Evolutionary conservation across 148 eudicot species (phyloP).

Genomic region (Spergularia marina): DNA sequence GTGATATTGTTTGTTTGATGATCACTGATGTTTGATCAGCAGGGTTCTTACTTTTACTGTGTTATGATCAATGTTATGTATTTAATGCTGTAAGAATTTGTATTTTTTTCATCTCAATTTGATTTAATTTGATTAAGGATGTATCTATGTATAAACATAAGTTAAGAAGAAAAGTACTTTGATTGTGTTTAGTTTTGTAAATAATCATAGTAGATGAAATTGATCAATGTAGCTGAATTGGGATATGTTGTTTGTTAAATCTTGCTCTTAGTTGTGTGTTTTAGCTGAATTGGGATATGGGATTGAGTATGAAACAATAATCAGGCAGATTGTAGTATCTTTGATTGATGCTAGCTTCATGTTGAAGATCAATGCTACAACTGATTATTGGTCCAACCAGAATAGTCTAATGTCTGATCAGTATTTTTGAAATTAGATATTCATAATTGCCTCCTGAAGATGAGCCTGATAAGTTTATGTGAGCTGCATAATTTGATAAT

Average conservation of each 20-base stretch:
- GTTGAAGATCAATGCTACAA: slow-evolving; percentile 14
- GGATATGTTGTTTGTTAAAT: slow-evolving; percentile 13
- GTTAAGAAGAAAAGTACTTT: not conserved
- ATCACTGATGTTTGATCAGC: slow-evolving; percentile 3
- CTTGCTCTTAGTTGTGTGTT: too few relatives aligned
- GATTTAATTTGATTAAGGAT: not conserved
- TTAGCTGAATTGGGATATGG: slow-evolving; percentile 15
- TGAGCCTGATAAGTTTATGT: too few relatives aligned
- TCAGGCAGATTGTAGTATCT: slow-evolving; percentile 13
- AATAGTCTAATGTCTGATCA: not conserved
- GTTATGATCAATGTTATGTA: not conserved
- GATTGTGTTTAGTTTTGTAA: not conserved
- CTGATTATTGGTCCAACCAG: not conserved
- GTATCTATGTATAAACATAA: not conserved
- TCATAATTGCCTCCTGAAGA: not conserved
- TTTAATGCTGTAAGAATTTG: not conserved
- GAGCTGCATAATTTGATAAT: too few relatives aligned
- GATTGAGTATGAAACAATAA: slow-evolving; percentile 16
- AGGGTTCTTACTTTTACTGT: slow-evolving; percentile 5
- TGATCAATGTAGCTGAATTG: slow-evolving; percentile 15
- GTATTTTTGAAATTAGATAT: slow-evolving; percentile 5
- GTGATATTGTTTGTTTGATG: slow-evolving; percentile 1
- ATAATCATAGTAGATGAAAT: slow-evolving; percentile 4
- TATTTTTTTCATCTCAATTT: too few relatives aligned
- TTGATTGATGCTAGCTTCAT: slow-evolving; percentile 7